Base-by-base conservation (phyloP, 495 filamentous ascomycete species). In the Hypoxylon intermedium region DNA sequence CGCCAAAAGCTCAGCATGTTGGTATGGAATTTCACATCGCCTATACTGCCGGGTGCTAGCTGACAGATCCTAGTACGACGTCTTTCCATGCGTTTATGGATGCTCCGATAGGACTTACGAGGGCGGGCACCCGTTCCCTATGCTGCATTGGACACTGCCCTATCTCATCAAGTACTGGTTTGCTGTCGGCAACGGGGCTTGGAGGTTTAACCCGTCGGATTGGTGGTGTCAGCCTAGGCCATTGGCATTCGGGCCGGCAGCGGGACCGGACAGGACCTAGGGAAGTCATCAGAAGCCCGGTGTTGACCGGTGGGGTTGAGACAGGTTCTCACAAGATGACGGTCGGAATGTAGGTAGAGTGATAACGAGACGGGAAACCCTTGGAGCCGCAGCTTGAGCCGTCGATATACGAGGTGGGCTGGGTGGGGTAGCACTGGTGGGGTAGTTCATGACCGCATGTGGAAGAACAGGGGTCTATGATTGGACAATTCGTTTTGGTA, bases 371-470 rank as follows among this genome's bases (percentile, higher is more conserved):
- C 36, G n/a, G n/a, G n/a, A n/a, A n/a, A n/a, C n/a, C n/a, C n/a
- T n/a, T n/a, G n/a, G n/a, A n/a, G n/a, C n/a, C n/a, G n/a, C n/a
- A n/a, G n/a, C n/a, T n/a, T n/a, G 34, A 52, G 47, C 38, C 34
- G 3, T 44, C 19, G 7, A 11, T 19, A 34, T 34, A 49, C 11
- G 7, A 36, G 12, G n/a, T 47, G 47, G 52, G 28, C 12, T 53
- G 44, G 28, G 55, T 45, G 56, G 56, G 57, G 48, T 60, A 47
- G 15, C 31, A 28, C 28, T 30, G 33, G 16, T 31, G 40, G 58
- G 58, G 58, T 48, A 16, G 51, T 34, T 42, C 38, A 44, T 47
- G 52, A 44, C 60, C 43, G 33, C 60, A 63, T 63, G 53, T 63
- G 60, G 53, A 48, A 37, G 36, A 45, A 16, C 53, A 58, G 38